A percentile compares a stretch with the other conserved stretches of the same genome.
Conservation (phyloP, 441 rosid species). For the Adansonia madagascariensis region DNA sequence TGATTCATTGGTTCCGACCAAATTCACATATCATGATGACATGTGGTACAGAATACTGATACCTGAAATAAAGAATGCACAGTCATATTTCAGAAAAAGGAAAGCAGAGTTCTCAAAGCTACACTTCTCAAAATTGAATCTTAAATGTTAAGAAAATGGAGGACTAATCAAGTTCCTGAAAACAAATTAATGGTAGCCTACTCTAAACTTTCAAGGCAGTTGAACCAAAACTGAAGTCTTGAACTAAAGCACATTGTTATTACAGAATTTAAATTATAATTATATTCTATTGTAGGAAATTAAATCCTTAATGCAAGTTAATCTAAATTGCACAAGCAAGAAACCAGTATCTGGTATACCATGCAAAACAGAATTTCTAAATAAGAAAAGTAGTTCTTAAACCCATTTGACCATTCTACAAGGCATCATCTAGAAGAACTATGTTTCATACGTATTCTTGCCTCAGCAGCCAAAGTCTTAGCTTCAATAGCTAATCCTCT, state of each 20-base stretch:
- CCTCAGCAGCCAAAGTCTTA: not conserved
- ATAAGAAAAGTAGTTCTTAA: not conserved
- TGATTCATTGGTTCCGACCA: not conserved
- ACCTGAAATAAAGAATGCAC: not conserved
- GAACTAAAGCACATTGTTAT: not conserved
- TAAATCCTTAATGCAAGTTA: not conserved
- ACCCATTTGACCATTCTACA: not conserved
- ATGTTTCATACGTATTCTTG: not conserved
- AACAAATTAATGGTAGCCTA: not conserved
- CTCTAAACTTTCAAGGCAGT: not conserved
- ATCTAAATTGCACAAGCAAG: not conserved
- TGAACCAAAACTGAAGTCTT: not conserved
- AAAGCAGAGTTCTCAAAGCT: not conserved
- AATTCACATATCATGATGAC: not conserved
- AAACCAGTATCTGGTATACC: not conserved
- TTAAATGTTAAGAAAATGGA: not conserved
- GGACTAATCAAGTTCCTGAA: slow-evolving; percentile 1
- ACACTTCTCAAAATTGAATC: not conserved
- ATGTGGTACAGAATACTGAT: not conserved
- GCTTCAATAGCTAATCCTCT: not conserved
- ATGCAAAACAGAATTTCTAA: not conserved
- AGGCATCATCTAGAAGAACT: not conserved
- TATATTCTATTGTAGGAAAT: not conserved
- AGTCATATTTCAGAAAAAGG: not conserved
- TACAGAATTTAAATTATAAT: not conserved